Conservation (phyloP, 768 basidiomycete genomes). For the Xerocomellus dryophilus region DNA sequence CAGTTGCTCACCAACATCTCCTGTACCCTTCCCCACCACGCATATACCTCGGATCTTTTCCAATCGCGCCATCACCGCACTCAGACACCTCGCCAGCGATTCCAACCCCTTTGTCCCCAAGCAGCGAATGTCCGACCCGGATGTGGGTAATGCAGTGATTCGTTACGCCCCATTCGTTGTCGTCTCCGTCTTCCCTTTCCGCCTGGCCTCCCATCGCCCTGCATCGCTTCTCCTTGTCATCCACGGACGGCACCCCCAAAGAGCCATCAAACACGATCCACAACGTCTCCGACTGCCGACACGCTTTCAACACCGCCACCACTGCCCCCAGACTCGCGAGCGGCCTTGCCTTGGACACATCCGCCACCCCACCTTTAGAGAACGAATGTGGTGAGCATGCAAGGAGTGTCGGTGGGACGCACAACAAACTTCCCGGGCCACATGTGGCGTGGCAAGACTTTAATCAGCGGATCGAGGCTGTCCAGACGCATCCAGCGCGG, state of each 20-base stretch:
- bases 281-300: constrained; percentile 17
- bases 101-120: constrained; percentile 11
- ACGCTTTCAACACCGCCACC: constrained; percentile 20
- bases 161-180: constrained; percentile 4
- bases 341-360: constrained; percentile 17
- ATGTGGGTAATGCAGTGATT: constrained; percentile 18
- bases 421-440: too few relatives aligned
- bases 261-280: constrained; percentile 24
- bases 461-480: too few relatives aligned
- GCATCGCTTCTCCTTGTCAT: background rate
- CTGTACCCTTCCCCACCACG: constrained; percentile 16
- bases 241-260: background rate
- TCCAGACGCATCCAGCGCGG: too few relatives aligned
- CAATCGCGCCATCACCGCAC: constrained; percentile 22
- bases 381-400: too few relatives aligned
- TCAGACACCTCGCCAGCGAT: constrained; percentile 16
- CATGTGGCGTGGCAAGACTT: too few relatives aligned
- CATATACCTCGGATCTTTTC: constrained; percentile 15
- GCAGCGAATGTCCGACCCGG: constrained; percentile 23
- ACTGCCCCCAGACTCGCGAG: constrained; percentile 19
- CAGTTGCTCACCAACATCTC: constrained; percentile 2
- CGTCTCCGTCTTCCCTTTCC: background rate
- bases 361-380: constrained; percentile 15
- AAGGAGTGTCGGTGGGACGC: too few relatives aligned
- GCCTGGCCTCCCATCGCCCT: background rate